Evolutionary conservation across 2,329 filamentous ascomycete genomes (phyloP).

Genomic region (Stachybotrys elegans): DNA sequence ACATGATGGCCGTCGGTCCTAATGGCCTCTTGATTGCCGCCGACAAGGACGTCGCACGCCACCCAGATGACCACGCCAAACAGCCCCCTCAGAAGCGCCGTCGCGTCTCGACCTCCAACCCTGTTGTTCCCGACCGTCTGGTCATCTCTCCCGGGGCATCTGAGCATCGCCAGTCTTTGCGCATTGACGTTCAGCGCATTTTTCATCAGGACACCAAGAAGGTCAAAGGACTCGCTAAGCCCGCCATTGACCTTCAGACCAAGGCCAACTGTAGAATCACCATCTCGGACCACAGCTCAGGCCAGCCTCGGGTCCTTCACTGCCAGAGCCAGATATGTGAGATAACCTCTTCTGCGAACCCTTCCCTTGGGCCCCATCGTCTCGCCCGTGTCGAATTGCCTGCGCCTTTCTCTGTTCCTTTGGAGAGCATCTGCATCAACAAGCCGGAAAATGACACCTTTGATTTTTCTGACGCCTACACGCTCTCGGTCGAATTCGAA

Average conservation of each 20-base stretch:
- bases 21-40: too few species aligned
- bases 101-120: conserved; percentile 37
- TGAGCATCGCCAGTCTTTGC: conserved; percentile 36
- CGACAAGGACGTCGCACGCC: too few species aligned
- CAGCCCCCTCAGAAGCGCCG: conserved; percentile 44
- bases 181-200: conserved; percentile 49
- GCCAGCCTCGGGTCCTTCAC: conserved; percentile 39
- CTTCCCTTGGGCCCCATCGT: conserved; percentile 35
- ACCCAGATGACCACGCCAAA: conserved; percentile 31
- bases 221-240: conserved; percentile 21
- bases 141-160: conserved; percentile 22
- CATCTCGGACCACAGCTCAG: conserved; percentile 27
- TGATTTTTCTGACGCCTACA: conserved; percentile 45
- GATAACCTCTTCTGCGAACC: conserved; percentile 44
- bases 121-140: conserved; percentile 25
- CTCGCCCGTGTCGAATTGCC: conserved; percentile 44
- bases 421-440: conserved; percentile 45
- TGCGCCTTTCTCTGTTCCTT: conserved; percentile 46
- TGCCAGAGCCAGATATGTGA: conserved; percentile 51
- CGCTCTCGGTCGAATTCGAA: conserved; percentile 47
- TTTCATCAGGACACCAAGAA: conserved; percentile 42
- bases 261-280: conserved; percentile 33
- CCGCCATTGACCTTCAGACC: conserved; percentile 22
- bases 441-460: conserved; percentile 41
- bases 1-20: too few species aligned